phyloP scores from a whole-genome alignment of 1,284 basidiomycete genomes.

The Trichosporon faecale region DNA sequence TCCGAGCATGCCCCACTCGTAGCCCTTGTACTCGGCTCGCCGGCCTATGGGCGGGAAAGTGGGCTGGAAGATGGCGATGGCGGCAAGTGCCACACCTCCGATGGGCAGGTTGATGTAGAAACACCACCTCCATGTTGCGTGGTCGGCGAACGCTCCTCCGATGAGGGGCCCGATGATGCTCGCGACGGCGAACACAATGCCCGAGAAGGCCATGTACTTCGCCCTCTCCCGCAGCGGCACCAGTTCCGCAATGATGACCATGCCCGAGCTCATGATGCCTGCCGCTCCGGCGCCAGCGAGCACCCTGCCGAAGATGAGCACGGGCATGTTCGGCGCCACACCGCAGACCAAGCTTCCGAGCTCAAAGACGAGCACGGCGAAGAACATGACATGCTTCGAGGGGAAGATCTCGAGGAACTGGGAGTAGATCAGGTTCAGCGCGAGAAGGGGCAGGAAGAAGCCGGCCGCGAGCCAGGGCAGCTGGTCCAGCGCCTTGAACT shows the following conservation, averaged over 20 bases:
- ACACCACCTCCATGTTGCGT: conserved; percentile 49
- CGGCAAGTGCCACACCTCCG: conserved; percentile 44
- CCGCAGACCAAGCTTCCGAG: conserved; percentile 58
- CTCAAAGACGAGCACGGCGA: conserved; percentile 55
- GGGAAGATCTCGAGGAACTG: conserved; percentile 52
- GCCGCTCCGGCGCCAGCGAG: conserved; percentile 56
- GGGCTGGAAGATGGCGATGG: conserved; percentile 39
- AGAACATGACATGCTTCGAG: conserved; percentile 52
- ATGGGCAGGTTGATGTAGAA: conserved; percentile 51
- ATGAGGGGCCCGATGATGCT: conserved; percentile 53
- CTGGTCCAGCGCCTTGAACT: conserved; percentile 53
- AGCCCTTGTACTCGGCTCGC: conserved; percentile 41
- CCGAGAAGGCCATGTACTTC: conserved; percentile 39
- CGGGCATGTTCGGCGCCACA: conserved; percentile 54
- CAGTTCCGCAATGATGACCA: conserved; percentile 50
- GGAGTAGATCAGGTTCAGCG: conserved; percentile 51
- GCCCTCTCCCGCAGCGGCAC: conserved; percentile 43
- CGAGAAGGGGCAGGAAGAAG: conserved; percentile 50
- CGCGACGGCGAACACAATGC: conserved; percentile 49
- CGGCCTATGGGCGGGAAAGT: conserved; percentile 42
- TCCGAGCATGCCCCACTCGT: conserved; percentile 36
- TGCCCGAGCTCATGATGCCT: conserved; percentile 54
- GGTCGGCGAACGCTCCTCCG: conserved; percentile 54
- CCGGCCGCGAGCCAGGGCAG: conserved; percentile 52
- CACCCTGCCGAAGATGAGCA: conserved; percentile 56